Base-by-base conservation (phyloP, 768 basidiomycete species). In the Mycena galericulata region DNA sequence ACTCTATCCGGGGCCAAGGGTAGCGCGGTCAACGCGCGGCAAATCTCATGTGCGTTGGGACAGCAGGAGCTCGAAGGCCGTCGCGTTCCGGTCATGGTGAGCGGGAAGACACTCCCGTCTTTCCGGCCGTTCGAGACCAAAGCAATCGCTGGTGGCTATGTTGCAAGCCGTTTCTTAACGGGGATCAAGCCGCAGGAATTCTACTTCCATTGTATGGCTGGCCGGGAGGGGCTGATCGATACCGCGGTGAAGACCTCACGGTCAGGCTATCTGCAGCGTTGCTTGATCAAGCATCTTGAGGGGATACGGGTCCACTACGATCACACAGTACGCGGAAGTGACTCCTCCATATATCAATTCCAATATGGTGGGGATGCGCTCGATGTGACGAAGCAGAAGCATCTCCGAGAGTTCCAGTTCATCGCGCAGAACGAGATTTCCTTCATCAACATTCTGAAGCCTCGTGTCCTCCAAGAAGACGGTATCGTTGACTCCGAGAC, bases 131-230 rank as follows among this genome's bases (percentile, higher is more conserved):
- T 98, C 80, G 98, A 99, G 80, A 98, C 98, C n/a, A 93, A 91
- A 68, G 96, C 98, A 6, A 95, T 98, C 68, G 97, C 98, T 15
- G 98, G 98, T 75, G 98, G 98, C 10, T 99, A 97, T 78, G 94
- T 99, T 50, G 96, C 95, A 17, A 98, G 97, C 78, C 95, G 98
- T 38, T 99, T 99, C 87, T 88, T 99, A 84, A 99, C 98, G 9
- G 98, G 98, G 61, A 90, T 99, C 78, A 94, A 93, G 73, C 98
- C 98, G 0, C 98, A 99, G 78, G 98, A 99, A 79, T 99, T 98
- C 82, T 99, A 98, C 83, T 99, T 99, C 87, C 98, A 99, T 82
- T 99, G 98, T 77, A 99, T 99, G 98, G 98, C 98, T 65, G 98
- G 98, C 58, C 90, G 98, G 73, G 98, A 99, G 83, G 98, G 98